phyloP scores from a whole-genome alignment of 495 filamentous ascomycete genomes.

The Poronia punctata region DNA sequence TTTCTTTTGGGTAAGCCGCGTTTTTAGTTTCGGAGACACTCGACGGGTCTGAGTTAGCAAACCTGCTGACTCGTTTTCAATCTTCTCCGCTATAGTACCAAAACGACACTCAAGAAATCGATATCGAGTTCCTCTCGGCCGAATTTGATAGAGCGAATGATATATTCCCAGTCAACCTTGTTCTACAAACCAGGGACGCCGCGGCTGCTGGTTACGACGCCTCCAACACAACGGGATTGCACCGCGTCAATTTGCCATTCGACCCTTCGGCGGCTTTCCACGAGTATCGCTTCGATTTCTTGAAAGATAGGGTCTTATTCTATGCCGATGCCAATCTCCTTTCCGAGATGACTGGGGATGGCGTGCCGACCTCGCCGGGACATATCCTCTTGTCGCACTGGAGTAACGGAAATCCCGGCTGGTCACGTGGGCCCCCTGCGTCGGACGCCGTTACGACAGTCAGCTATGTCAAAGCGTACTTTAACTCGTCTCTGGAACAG shows the following conservation, averaged over 20 bases:
- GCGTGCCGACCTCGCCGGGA: conserved; percentile 51
- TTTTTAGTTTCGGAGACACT: too few relatives aligned
- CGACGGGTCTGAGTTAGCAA: not conserved
- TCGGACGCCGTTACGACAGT: conserved; percentile 54
- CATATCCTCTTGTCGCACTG: conserved; percentile 66
- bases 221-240: conserved; percentile 45
- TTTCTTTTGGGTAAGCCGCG: conserved; percentile 67
- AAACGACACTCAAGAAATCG: conserved; percentile 73
- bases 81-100: conserved; percentile 44
- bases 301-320: conserved; percentile 51
- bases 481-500: conserved; percentile 53
- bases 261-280: conserved; percentile 54
- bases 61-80: conserved; percentile 5
- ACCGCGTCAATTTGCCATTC: conserved; percentile 51
- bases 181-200: conserved; percentile 57
- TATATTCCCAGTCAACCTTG: conserved; percentile 59
- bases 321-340: conserved; percentile 56
- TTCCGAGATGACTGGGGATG: conserved; percentile 44
- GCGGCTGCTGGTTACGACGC: conserved; percentile 51
- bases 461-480: conserved; percentile 66
- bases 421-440: conserved; percentile 62
- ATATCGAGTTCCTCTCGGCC: conserved; percentile 65
- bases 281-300: conserved; percentile 73
- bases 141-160: conserved; percentile 44
- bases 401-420: conserved; percentile 64